Conservation (phyloP, 352 stramenopile genomes). For the Globisporangium perplexum region DNA sequence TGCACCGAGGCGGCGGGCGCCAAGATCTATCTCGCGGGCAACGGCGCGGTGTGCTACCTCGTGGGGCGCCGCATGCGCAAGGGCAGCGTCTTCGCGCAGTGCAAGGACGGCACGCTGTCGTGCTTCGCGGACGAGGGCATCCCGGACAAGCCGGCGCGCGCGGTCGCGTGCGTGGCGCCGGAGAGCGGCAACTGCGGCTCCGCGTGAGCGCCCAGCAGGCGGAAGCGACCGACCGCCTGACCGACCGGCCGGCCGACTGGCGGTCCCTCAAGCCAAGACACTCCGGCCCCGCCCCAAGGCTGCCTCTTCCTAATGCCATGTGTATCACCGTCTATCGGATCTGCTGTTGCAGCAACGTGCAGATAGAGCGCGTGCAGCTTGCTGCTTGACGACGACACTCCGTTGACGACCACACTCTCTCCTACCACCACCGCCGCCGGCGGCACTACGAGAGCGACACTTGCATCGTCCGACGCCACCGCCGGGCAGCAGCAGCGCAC, state of each 20-base stretch:
- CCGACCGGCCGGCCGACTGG: too few relatives aligned
- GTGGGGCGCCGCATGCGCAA: conserved; percentile 34
- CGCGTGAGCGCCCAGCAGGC: neutral
- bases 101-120: conserved; percentile 24
- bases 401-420: too few relatives aligned
- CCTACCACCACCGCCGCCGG: too few relatives aligned
- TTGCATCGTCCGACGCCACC: too few relatives aligned
- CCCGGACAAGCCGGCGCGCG: conserved; percentile 27
- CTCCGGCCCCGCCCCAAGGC: too few relatives aligned
- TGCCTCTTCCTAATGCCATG: neutral
- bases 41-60: conserved; percentile 40
- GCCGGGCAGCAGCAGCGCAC: neutral
- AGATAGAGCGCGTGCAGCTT: too few relatives aligned
- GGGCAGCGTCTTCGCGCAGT: conserved; percentile 32
- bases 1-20: conserved; percentile 24
- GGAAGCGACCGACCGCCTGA: neutral
- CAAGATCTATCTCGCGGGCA: conserved; percentile 27
- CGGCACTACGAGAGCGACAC: neutral
- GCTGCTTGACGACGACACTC: too few relatives aligned
- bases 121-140: conserved; percentile 41
- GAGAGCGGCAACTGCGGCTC: conserved; percentile 27
- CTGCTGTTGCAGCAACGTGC: too few relatives aligned
- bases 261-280: too few relatives aligned
- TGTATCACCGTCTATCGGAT: too few relatives aligned
- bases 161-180: conserved; percentile 23